A percentile compares a stretch with the other conserved stretches of the same genome.
These are phyloP conservation scores for Annulohypoxylon stygium DNA, from an alignment of 495 filamentous ascomycete species.

Conservation along the genomic window DNA sequence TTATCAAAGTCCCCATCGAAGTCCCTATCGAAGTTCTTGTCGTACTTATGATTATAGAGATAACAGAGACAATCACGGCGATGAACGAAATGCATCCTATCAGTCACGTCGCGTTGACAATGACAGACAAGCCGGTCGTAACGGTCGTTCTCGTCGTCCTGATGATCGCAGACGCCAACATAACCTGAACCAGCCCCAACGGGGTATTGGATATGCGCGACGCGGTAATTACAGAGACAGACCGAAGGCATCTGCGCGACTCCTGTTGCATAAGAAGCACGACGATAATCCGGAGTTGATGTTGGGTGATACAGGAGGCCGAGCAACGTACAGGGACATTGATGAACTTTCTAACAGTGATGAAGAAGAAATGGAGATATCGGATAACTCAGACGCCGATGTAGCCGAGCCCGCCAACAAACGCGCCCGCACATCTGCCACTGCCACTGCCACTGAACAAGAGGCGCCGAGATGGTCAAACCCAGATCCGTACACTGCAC, in stretches of 20 bases:
- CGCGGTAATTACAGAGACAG: constrained; percentile 1
- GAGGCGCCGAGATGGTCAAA: constrained; percentile 87
- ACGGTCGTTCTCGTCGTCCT: constrained; percentile 31
- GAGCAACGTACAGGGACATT: constrained; percentile 60
- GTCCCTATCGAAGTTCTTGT: not conserved
- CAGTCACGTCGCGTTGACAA: constrained; percentile 33
- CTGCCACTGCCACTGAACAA: constrained; percentile 54
- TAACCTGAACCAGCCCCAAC: constrained; percentile 11
- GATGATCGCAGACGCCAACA: constrained; percentile 35
- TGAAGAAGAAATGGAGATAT: constrained; percentile 76
- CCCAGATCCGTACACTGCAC: constrained; percentile 87
- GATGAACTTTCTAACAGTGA: constrained; percentile 80
- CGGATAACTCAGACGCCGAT: constrained; percentile 63
- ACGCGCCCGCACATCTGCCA: constrained; percentile 54
- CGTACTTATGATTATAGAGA: constrained; percentile 18
- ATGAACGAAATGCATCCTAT: constrained; percentile 24
- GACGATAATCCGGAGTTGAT: constrained; percentile 51
- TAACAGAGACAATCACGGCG: constrained; percentile 20
- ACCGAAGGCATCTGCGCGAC: constrained; percentile 53
- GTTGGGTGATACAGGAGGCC: constrained; percentile 53
- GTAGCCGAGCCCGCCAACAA: constrained; percentile 64
- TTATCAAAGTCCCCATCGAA: too few species aligned
- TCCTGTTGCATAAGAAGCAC: constrained; percentile 55
- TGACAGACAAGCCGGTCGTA: constrained; percentile 13
- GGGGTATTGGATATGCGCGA: not conserved